Conservation (phyloP, 257 asterid genomes). For the Cordia subcordata region DNA sequence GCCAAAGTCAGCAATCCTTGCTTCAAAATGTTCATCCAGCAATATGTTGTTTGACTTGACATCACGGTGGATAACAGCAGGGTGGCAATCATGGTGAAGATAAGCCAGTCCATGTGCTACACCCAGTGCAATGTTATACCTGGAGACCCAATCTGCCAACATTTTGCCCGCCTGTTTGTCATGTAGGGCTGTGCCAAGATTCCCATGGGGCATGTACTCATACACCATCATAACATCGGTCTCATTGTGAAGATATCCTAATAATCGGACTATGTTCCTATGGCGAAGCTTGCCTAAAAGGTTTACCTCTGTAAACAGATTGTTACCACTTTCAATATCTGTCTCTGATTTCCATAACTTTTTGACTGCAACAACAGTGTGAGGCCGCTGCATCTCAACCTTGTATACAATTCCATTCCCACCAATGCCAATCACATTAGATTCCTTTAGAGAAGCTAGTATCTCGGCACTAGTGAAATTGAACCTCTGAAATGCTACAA, state of each 20-base stretch:
- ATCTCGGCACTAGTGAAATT: slow-evolving; percentile 58
- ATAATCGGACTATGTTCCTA: slow-evolving; percentile 57
- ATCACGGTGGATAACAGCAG: slow-evolving; percentile 69
- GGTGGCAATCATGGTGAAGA: slow-evolving; percentile 82
- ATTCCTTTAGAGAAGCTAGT: slow-evolving; percentile 52
- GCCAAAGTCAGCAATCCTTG: slow-evolving; percentile 79
- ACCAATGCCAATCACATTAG: slow-evolving; percentile 68
- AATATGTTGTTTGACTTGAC: slow-evolving; percentile 72
- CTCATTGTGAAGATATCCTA: slow-evolving; percentile 69
- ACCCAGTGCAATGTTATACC: slow-evolving; percentile 74
- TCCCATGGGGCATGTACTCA: slow-evolving; percentile 82
- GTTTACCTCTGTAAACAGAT: slow-evolving; percentile 58
- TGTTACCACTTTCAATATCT: slow-evolving; percentile 57
- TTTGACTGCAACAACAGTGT: slow-evolving; percentile 55
- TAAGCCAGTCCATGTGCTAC: slow-evolving; percentile 77
- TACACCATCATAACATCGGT: slow-evolving; percentile 67
- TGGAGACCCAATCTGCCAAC: slow-evolving; percentile 74
- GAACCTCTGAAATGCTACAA: slow-evolving; percentile 72
- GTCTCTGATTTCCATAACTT: slow-evolving; percentile 58
- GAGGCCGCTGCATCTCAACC: slow-evolving; percentile 55
- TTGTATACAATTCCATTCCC: slow-evolving; percentile 71
- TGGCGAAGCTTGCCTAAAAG: slow-evolving; percentile 70
- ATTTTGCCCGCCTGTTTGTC: slow-evolving; percentile 47
- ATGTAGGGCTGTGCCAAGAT: slow-evolving; percentile 61
- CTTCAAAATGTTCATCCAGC: slow-evolving; percentile 57